These are phyloP conservation scores for Malassezia vespertilionis DNA, from an alignment of 1,284 basidiomycete genomes.

Conservation along the genomic window DNA sequence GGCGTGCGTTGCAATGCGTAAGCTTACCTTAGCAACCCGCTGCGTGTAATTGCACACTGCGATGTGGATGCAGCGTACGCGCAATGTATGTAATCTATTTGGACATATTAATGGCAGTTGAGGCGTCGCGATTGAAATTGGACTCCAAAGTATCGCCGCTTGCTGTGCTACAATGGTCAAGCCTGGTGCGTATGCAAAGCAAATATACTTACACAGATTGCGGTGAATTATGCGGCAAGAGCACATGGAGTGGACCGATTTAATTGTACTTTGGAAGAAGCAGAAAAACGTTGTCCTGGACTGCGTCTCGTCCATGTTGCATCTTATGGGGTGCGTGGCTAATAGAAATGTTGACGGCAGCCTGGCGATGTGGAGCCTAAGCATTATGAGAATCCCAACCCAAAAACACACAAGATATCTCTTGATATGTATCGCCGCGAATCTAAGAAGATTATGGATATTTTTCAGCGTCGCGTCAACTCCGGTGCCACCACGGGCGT, in stretches of 20 bases:
- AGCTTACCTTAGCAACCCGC: slow-evolving; percentile 43
- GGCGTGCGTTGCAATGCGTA: not conserved
- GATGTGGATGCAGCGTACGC: slow-evolving; percentile 52
- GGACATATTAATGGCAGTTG: slow-evolving; percentile 49
- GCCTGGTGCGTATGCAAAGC: slow-evolving; percentile 46
- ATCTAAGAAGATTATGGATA: slow-evolving; percentile 72
- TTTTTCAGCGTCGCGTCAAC: slow-evolving; percentile 52
- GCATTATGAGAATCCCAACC: slow-evolving; percentile 68
- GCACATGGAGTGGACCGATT: slow-evolving; percentile 71
- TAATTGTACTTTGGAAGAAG: slow-evolving; percentile 46
- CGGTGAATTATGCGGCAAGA: slow-evolving; percentile 88
- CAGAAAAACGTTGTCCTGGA: slow-evolving; percentile 72
- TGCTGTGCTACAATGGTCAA: slow-evolving; percentile 83
- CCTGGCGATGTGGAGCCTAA: slow-evolving; percentile 77
- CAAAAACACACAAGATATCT: slow-evolving; percentile 85
- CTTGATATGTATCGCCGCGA: slow-evolving; percentile 87
- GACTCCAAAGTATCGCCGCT: slow-evolving; percentile 62
- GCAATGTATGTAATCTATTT: slow-evolving; percentile 50
- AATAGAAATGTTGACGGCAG: slow-evolving; percentile 32
- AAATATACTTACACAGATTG: slow-evolving; percentile 58
- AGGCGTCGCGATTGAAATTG: slow-evolving; percentile 68
- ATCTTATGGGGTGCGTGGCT: slow-evolving; percentile 56
- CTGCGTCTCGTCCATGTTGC: slow-evolving; percentile 82
- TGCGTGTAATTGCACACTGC: slow-evolving; percentile 65
- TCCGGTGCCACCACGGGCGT: slow-evolving; percentile 60